Conservation (phyloP, 2,329 filamentous ascomycete genomes). For the Trematosphaeria pertusa region DNA sequence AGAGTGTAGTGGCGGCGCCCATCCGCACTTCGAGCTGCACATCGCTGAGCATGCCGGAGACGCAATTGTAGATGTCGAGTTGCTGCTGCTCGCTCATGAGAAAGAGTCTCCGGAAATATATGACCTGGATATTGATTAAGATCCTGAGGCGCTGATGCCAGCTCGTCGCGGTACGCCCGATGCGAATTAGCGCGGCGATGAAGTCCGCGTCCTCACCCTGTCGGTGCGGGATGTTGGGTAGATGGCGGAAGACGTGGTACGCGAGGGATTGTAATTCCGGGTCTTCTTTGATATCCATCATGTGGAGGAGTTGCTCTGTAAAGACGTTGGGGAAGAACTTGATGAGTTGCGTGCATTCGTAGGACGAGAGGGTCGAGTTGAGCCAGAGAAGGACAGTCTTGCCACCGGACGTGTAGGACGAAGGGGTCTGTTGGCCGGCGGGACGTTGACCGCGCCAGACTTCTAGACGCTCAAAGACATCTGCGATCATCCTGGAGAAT, state of each 20-base stretch:
- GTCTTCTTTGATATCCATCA: slow-evolving; percentile 99
- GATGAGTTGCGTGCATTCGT: slow-evolving; percentile 90
- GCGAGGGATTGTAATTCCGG: slow-evolving; percentile 92
- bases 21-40: slow-evolving; percentile 91
- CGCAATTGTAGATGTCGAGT: slow-evolving; percentile 82
- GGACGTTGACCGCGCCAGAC: slow-evolving; percentile 84
- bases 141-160: slow-evolving; percentile 97
- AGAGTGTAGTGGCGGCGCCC: slow-evolving; percentile 89
- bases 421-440: slow-evolving; percentile 90
- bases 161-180: slow-evolving; percentile 81
- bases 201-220: slow-evolving; percentile 84
- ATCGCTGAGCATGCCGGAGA: slow-evolving; percentile 95
- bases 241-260: slow-evolving; percentile 94
- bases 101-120: slow-evolving; percentile 97
- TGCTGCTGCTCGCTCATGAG: slow-evolving; percentile 78
- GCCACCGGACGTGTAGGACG: slow-evolving; percentile 91
- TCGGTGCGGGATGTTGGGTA: slow-evolving; percentile 93
- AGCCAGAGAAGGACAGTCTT: slow-evolving; percentile 97
- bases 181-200: slow-evolving; percentile 83
- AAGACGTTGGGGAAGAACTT: slow-evolving; percentile 90
- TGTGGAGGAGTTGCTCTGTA: slow-evolving; percentile 92
- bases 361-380: slow-evolving; percentile 86
- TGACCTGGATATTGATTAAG: slow-evolving; percentile 97
- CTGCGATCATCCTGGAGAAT: slow-evolving; percentile 73
- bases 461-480: slow-evolving; percentile 81